Evolutionary conservation across 768 basidiomycete genomes (phyloP).

Genomic region (Termitomyces sp.): DNA sequence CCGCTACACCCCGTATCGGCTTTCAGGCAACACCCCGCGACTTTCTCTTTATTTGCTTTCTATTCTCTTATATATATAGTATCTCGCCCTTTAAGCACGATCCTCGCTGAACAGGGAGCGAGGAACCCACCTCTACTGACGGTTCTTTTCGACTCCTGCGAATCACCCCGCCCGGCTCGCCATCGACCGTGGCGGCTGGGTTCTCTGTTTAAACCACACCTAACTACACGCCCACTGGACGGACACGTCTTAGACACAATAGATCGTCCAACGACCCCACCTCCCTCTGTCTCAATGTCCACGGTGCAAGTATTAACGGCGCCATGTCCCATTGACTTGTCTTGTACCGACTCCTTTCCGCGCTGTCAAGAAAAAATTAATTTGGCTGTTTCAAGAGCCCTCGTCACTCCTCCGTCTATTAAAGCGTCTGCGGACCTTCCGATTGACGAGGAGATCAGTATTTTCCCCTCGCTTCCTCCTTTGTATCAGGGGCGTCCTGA

Average conservation of each 20-base stretch:
- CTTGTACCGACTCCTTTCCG: constrained; percentile 16
- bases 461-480: constrained; percentile 62
- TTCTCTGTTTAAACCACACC: not conserved
- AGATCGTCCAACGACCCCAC: constrained; percentile 17
- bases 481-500: constrained; percentile 66
- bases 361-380: constrained; percentile 26
- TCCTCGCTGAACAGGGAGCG: constrained; percentile 71
- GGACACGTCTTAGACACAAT: constrained; percentile 16
- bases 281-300: constrained; percentile 42
- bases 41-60: constrained; percentile 10
- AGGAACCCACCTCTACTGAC: constrained; percentile 60
- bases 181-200: constrained; percentile 61
- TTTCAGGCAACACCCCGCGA: constrained; percentile 5
- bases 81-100: constrained; percentile 40
- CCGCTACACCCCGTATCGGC: constrained; percentile 16
- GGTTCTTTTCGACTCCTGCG: constrained; percentile 44
- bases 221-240: constrained; percentile 5
- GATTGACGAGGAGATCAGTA: constrained; percentile 26
- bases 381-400: constrained; percentile 48
- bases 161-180: constrained; percentile 56
- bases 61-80: constrained; percentile 14
- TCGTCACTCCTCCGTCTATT: constrained; percentile 44
- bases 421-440: constrained; percentile 23
- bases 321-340: constrained; percentile 27
- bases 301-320: constrained; percentile 45